Evolutionary conservation across 768 basidiomycete species (phyloP).

Genomic region (Tricholoma hemisulphureum): DNA sequence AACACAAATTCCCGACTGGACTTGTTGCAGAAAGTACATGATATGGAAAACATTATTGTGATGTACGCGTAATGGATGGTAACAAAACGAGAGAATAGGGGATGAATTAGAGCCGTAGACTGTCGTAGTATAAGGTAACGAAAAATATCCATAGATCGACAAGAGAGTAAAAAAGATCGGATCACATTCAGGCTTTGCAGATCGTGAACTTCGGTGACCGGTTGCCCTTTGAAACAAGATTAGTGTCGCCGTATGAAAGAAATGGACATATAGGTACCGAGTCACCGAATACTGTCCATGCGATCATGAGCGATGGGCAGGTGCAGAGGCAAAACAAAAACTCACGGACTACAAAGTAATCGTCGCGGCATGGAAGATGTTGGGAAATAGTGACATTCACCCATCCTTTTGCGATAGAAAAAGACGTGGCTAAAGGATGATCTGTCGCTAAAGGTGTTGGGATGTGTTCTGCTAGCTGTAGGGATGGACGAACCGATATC

Average conservation of each 20-base stretch:
- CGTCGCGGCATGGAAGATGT: conserved; percentile 13
- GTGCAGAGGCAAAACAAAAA: background rate
- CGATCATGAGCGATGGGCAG: background rate
- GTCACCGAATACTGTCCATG: conserved; percentile 28
- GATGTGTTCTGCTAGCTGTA: background rate
- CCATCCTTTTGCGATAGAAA: conserved; percentile 18
- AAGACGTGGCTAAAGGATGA: conserved; percentile 27
- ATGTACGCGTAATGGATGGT: background rate
- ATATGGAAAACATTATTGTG: background rate
- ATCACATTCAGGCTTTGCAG: conserved; percentile 1
- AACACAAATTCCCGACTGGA: too few relatives aligned
- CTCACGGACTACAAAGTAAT: conserved; percentile 29
- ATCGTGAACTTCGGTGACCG: conserved; percentile 25
- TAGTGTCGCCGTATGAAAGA: background rate
- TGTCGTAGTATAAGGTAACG: background rate
- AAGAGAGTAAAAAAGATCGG: background rate
- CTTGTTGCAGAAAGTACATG: too few relatives aligned
- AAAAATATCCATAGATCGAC: background rate
- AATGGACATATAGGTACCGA: conserved; percentile 19
- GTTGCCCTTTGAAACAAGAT: conserved; percentile 23
- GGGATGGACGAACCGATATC: conserved; percentile 38
- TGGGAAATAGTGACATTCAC: conserved; percentile 15
- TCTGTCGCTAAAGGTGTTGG: conserved; percentile 8
- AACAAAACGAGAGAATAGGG: background rate
- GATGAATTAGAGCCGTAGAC: background rate